Conservation (phyloP, 305 asterid genomes). For the Caryopteris hybrid region DNA sequence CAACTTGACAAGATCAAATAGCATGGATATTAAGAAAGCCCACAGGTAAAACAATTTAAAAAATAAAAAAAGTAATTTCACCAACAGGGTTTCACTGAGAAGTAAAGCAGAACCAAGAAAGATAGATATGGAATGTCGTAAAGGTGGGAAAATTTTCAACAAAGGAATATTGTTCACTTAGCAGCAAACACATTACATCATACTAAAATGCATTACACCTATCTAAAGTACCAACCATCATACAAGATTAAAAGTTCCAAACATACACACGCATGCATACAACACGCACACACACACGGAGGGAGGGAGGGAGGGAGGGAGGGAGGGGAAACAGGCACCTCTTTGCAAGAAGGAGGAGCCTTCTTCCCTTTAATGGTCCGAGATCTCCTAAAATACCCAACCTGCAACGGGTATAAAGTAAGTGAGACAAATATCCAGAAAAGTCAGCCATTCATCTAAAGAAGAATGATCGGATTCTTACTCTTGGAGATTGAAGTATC, state of each 20-base stretch:
- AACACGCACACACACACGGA: neutral
- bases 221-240: neutral
- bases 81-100: neutral
- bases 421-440: neutral
- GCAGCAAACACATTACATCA: neutral
- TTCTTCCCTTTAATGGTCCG: constrained; percentile 81
- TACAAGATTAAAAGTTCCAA: neutral
- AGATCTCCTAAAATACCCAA: constrained; percentile 80
- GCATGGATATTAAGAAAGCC: neutral
- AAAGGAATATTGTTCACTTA: neutral
- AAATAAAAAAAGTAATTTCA: neutral
- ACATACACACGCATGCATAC: neutral
- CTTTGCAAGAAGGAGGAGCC: constrained; percentile 80
- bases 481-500: constrained; percentile 79
- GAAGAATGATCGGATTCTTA: constrained; percentile 24
- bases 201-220: neutral
- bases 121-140: neutral
- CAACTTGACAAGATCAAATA: neutral
- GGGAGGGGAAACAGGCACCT: constrained; percentile 40
- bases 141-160: neutral
- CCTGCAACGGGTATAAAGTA: constrained; percentile 43
- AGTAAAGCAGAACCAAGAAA: no score
- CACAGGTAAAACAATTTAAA: no score
- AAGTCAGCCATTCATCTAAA: neutral
- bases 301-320: neutral